Percentiles rank a stretch among this genome's conserved stretches.
phyloP scores from a whole-genome alignment of 306 rosid species.

The Quercus cerris region DNA sequence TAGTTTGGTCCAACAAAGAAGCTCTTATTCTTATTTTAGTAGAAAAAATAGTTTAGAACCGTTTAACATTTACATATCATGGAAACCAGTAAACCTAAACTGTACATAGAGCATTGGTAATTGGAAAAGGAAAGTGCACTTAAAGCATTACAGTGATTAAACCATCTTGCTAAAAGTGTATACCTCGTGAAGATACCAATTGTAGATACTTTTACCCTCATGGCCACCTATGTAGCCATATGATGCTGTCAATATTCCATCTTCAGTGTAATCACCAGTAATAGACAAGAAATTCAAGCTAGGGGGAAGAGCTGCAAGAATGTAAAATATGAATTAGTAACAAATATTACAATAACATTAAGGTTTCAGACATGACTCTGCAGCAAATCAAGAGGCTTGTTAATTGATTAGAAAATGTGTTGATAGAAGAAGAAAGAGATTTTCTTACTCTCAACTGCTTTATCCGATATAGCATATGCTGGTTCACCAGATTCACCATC shows the following conservation, averaged over 20 bases:
- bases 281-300: slow-evolving; percentile 96
- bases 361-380: not conserved
- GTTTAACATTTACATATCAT: not conserved
- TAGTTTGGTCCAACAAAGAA: not conserved
- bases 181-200: slow-evolving; percentile 96
- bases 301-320: slow-evolving; percentile 87
- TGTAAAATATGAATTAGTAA: slow-evolving; percentile 18
- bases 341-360: not conserved
- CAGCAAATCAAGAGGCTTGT: not conserved
- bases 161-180: slow-evolving; percentile 6
- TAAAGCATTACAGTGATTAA: not conserved
- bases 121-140: not conserved
- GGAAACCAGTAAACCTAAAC: not conserved
- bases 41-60: not conserved
- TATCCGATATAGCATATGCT: slow-evolving; percentile 64
- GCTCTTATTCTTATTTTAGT: not conserved
- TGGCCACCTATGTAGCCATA: slow-evolving; percentile 98
- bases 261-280: slow-evolving; percentile 88
- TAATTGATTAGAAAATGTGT: not conserved
- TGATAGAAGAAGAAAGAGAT: slow-evolving; percentile 17
- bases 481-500: slow-evolving; percentile 95
- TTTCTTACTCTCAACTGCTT: slow-evolving; percentile 81
- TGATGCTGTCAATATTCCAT: slow-evolving; percentile 87
- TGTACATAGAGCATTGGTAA: not conserved
- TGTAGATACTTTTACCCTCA: slow-evolving; percentile 92